Evolutionary conservation across 331 rosid species (phyloP).

Genomic region (Arachis monticola): DNA sequence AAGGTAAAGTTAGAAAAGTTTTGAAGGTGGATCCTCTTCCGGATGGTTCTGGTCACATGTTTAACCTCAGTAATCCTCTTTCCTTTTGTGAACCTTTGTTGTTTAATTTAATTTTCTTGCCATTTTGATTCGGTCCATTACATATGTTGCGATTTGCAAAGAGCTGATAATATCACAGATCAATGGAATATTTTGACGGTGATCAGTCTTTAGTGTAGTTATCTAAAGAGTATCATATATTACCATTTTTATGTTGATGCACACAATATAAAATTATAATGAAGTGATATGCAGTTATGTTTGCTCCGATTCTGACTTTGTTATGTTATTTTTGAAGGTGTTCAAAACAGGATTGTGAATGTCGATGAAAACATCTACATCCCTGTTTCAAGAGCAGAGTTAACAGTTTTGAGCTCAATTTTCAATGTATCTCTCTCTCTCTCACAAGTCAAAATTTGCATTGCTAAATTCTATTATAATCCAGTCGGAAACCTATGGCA

Average conservation of each 20-base stretch:
- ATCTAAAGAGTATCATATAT: conserved; percentile 20
- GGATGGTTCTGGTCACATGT: conserved; percentile 91
- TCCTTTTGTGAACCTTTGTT: conserved; percentile 40
- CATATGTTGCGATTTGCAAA: conserved; percentile 2
- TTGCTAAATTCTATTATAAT: neutral
- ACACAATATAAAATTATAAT: conserved; percentile 3
- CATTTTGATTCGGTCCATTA: conserved; percentile 13
- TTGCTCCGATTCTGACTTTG: conserved; percentile 36
- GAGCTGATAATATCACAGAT: neutral
- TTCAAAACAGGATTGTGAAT: conserved; percentile 82
- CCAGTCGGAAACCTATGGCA: conserved; percentile 3
- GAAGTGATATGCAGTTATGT: conserved; percentile 4
- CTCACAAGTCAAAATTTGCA: neutral
- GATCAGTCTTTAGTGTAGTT: conserved; percentile 7
- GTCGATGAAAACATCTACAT: conserved; percentile 74
- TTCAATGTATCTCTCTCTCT: conserved; percentile 64
- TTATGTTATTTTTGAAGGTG: conserved; percentile 56
- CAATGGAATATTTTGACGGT: neutral
- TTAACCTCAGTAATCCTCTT: conserved; percentile 79
- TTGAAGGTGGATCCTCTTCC: conserved; percentile 94
- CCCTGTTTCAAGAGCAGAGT: conserved; percentile 87
- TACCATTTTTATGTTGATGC: conserved; percentile 11
- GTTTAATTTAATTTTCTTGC: conserved; percentile 21
- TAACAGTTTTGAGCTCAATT: conserved; percentile 72
- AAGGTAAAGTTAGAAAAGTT: conserved; percentile 86